Evolutionary conservation across 148 eudicot genomes (phyloP).

Genomic region (Talinum fruticosum): DNA sequence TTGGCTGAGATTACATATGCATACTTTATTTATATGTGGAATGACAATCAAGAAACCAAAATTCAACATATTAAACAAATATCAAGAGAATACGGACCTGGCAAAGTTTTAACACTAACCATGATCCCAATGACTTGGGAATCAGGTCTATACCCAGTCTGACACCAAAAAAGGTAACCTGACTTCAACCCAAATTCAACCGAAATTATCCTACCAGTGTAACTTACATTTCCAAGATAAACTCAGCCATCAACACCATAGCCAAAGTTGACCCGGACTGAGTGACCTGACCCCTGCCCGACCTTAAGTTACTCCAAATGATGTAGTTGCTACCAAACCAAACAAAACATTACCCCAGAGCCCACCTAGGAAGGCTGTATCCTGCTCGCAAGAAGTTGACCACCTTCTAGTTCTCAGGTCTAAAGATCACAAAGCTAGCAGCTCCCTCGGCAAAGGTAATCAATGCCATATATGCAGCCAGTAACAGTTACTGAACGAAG

Average conservation of each 20-base stretch:
- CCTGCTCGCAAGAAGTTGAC: neutral
- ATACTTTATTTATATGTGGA: too few relatives aligned
- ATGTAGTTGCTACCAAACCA: too few relatives aligned
- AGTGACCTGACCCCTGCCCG: neutral
- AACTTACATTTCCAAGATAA: neutral
- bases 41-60: neutral
- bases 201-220: neutral
- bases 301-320: neutral
- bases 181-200: neutral
- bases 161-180: neutral
- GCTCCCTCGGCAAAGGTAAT: neutral
- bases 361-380: too few relatives aligned
- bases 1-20: neutral
- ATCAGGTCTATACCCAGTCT: neutral
- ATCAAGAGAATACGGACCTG: neutral
- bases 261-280: too few relatives aligned
- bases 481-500: neutral
- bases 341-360: too few relatives aligned
- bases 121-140: too few relatives aligned
- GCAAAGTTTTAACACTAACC: too few relatives aligned
- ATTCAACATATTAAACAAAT: neutral
- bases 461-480: neutral
- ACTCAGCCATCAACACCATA: too few relatives aligned
- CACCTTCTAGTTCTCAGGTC: neutral
- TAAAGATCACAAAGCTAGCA: neutral